Percentiles rank a stretch among this genome's conserved stretches.
Evolutionary conservation across 1,284 basidiomycete species (phyloP).

Genomic region (Cryptococcus sp.): DNA sequence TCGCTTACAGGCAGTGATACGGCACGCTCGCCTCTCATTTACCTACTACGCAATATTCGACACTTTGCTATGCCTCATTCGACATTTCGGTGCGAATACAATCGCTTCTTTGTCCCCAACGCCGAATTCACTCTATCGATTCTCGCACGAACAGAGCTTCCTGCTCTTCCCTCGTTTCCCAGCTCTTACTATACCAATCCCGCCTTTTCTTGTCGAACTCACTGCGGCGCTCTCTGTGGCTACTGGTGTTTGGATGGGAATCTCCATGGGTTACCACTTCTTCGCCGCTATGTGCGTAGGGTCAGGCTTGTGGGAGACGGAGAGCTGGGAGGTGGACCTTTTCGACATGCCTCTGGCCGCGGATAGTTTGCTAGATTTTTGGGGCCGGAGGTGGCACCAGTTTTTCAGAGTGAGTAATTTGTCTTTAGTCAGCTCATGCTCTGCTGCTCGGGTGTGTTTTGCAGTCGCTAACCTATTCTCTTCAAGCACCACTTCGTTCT

Average conservation of each 20-base stretch:
- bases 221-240: slow-evolving; percentile 29
- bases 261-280: slow-evolving; percentile 43
- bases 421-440: neutral
- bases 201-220: slow-evolving; percentile 17
- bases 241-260: slow-evolving; percentile 30
- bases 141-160: slow-evolving; percentile 24
- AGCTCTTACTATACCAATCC: slow-evolving; percentile 7
- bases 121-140: slow-evolving; percentile 25
- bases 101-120: slow-evolving; percentile 21
- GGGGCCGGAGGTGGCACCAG: slow-evolving; percentile 53
- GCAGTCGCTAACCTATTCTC: slow-evolving; percentile 2
- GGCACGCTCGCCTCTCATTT: slow-evolving; percentile 27
- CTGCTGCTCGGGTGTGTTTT: neutral
- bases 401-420: slow-evolving; percentile 43
- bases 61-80: slow-evolving; percentile 32
- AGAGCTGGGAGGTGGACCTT: slow-evolving; percentile 45
- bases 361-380: slow-evolving; percentile 48
- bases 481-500: slow-evolving; percentile 47
- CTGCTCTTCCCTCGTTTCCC: slow-evolving; percentile 25
- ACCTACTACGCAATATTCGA: slow-evolving; percentile 36
- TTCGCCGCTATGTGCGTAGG: slow-evolving; percentile 28
- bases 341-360: slow-evolving; percentile 43
- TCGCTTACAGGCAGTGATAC: slow-evolving; percentile 22
- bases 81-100: slow-evolving; percentile 24
- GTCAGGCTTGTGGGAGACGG: slow-evolving; percentile 33